phyloP scores from a whole-genome alignment of 179 eudicot genomes.

The Gypsophila paniculata region DNA sequence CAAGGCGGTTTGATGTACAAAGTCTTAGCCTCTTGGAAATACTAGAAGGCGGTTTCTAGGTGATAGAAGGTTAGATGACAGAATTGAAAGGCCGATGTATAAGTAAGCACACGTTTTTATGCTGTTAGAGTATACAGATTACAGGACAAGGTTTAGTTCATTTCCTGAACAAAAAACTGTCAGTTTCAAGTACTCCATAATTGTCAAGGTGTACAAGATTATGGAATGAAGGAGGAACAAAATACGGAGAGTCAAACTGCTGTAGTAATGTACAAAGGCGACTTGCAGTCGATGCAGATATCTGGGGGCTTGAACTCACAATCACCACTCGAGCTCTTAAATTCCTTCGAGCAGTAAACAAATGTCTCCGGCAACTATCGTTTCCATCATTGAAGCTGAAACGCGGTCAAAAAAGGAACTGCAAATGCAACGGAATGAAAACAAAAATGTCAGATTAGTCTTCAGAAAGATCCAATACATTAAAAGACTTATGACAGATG shows the following conservation, averaged over 20 bases:
- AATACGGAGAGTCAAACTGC: conserved; percentile 2
- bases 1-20: too few relatives aligned
- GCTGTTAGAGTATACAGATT: not conserved
- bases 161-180: not conserved
- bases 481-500: not conserved
- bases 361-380: not conserved
- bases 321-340: not conserved
- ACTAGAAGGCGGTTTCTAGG: not conserved
- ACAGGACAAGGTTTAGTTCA: not conserved
- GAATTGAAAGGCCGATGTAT: not conserved
- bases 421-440: conserved; percentile 18
- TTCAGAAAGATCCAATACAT: not conserved
- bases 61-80: too few relatives aligned
- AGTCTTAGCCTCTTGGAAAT: not conserved
- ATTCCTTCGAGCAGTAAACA: not conserved
- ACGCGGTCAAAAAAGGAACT: conserved; percentile 30
- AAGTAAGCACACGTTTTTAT: not conserved
- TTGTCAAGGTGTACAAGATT: conserved; percentile 11
- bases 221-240: not conserved
- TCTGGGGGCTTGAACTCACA: not conserved
- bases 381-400: conserved; percentile 24
- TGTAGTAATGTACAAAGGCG: conserved; percentile 2
- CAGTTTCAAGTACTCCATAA: conserved; percentile 2
- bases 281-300: not conserved
- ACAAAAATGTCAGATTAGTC: not conserved